Base-by-base conservation (phyloP, 2,329 filamentous ascomycete genomes). In the Fusarium sp. region DNA sequence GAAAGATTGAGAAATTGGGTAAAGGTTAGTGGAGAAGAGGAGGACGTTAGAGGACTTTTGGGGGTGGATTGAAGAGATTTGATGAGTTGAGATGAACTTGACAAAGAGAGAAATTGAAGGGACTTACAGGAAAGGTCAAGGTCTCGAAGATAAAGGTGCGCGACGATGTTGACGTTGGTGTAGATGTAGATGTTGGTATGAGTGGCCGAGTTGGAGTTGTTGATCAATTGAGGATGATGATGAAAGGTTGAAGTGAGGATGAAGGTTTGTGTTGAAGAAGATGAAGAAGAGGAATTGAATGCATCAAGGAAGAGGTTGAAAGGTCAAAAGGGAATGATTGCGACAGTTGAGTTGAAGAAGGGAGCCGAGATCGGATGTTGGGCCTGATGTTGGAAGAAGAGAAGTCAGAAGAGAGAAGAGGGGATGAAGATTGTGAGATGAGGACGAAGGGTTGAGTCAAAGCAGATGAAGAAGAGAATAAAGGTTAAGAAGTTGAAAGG, bases 321-420 rank as follows among this genome's bases (percentile, higher is more conserved):
- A 26, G n/a, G 18, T 5, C 6, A 0, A 7, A 24, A 7, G 13
- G 0, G 5, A 26, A 35, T 17, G 18, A 6, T 8, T 13, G n/a
- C 12, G 31, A 47, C 24, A 13, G n/a, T 10, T 7, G 18, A 26
- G 5, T 14, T 28, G 55, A 24, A 45, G 26, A 22, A 3, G 14
- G 24, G 8, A 28, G 20, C 14, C 10, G 35, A 7, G 38, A 10
- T 26, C 2, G 12, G 44, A 35, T 13, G 20, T n/a, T 17, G 41
- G 13, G 22, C 6, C 17, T 26, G 54, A 35, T 33, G 38, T 20
- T 35, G 9, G 26, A 57, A 20, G 9, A n/a, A 42, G 41, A 13
- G 38, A 33, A 8, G 26, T 17, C n/a, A 7, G 39, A 24, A 57
- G 39, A 57, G 54, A 26, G n/a, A n/a, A n/a, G n/a, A n/a, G n/a